These are phyloP conservation scores for Globisporangium paddicum DNA, from an alignment of 352 stramenopile genomes.

Conservation along the genomic window DNA sequence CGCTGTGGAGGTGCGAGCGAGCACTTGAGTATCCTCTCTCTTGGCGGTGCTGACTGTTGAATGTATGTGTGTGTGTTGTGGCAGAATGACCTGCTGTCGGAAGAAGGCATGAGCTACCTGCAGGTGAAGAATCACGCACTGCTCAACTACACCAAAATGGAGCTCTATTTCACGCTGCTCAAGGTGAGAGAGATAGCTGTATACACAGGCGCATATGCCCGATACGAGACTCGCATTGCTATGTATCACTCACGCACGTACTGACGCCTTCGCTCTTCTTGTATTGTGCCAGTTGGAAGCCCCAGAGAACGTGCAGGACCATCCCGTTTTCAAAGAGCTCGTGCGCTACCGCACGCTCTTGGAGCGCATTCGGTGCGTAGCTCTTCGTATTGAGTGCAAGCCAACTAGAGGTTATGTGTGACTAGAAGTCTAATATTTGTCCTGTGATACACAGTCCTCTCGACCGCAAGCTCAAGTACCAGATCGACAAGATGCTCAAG, in stretches of 20 bases:
- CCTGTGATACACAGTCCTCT: constrained; percentile 32
- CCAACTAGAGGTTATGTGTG: too few relatives aligned
- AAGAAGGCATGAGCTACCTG: constrained; percentile 69
- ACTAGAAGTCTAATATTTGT: too few relatives aligned
- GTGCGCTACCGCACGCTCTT: constrained; percentile 83
- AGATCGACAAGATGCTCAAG: constrained; percentile 90
- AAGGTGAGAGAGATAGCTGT: constrained; percentile 41
- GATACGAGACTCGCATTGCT: neutral
- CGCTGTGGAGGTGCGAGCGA: constrained; percentile 34
- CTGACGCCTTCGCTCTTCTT: neutral
- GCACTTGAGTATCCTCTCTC: neutral
- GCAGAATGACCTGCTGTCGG: constrained; percentile 56
- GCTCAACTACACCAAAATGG: constrained; percentile 84
- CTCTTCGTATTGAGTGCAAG: neutral
- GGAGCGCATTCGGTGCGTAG: constrained; percentile 64
- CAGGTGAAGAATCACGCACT: constrained; percentile 88
- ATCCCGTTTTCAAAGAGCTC: constrained; percentile 83
- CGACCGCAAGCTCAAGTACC: constrained; percentile 87
- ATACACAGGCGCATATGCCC: neutral
- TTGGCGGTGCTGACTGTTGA: neutral
- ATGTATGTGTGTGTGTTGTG: neutral
- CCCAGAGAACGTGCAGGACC: constrained; percentile 62
- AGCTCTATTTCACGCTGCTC: constrained; percentile 81
- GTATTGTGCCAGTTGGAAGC: constrained; percentile 44
- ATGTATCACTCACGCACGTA: neutral